These are phyloP conservation scores for Penicillium sp. DNA, from an alignment of 2,329 filamentous ascomycete species.

Conservation along the genomic window DNA sequence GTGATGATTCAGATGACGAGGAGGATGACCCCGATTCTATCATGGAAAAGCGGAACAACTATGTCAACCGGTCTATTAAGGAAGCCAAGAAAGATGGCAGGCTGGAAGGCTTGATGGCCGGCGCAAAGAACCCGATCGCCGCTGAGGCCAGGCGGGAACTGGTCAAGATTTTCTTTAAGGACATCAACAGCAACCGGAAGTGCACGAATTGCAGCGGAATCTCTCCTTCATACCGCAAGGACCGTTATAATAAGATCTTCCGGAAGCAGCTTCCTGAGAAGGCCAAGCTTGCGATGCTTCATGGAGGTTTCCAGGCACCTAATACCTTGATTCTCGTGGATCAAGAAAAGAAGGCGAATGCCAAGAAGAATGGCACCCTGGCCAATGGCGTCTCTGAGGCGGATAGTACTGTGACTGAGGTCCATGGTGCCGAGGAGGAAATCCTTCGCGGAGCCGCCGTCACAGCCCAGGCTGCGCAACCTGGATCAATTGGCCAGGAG, in stretches of 20 bases:
- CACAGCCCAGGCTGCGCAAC: slow-evolving; percentile 31
- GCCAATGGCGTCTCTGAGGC: slow-evolving; percentile 12
- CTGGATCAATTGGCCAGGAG: slow-evolving; percentile 61
- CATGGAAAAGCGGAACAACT: slow-evolving; percentile 65
- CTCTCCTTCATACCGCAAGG: slow-evolving; percentile 84
- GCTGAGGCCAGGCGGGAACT: slow-evolving; percentile 76
- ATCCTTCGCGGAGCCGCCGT: slow-evolving; percentile 59
- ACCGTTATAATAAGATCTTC: slow-evolving; percentile 92
- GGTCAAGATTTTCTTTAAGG: slow-evolving; percentile 80
- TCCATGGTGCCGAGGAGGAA: slow-evolving; percentile 64
- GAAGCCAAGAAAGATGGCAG: slow-evolving; percentile 59
- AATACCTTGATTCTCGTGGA: slow-evolving; percentile 72
- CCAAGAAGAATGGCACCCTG: slow-evolving; percentile 39
- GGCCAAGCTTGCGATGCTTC: slow-evolving; percentile 77
- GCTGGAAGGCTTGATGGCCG: slow-evolving; percentile 47
- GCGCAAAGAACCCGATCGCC: slow-evolving; percentile 82
- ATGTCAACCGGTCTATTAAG: slow-evolving; percentile 75
- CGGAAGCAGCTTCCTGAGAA: slow-evolving; percentile 78
- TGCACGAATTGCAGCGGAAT: slow-evolving; percentile 74
- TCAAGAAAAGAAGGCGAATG: slow-evolving; percentile 50
- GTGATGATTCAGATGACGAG: slow-evolving; percentile 69
- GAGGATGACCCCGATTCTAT: slow-evolving; percentile 61
- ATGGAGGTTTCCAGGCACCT: slow-evolving; percentile 68
- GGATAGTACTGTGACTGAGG: slow-evolving; percentile 56
- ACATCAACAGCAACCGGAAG: slow-evolving; percentile 71